Evolutionary conservation across 441 rosid species (phyloP).

Genomic region (Theobroma grandiflorum): DNA sequence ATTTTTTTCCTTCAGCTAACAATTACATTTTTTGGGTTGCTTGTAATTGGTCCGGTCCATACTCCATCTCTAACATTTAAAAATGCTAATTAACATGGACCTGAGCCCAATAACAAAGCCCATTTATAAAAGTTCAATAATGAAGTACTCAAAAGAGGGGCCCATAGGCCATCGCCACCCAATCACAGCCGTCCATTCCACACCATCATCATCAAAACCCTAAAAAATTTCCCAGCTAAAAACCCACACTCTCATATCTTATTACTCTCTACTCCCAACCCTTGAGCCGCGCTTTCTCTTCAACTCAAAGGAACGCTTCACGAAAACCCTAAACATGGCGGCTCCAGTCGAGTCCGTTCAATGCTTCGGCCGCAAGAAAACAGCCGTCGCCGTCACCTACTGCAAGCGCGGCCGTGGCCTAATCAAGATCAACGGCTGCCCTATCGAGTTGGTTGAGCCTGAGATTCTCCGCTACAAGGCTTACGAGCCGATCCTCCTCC

Average conservation of each 20-base stretch:
- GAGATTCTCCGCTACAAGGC: constrained; percentile 87
- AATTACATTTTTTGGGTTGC: too few relatives aligned
- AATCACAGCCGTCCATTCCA: not conserved
- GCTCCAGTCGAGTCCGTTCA: constrained; percentile 55
- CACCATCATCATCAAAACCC: not conserved
- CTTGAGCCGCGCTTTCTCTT: not conserved
- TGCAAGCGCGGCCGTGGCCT: constrained; percentile 70
- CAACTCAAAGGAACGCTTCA: not conserved
- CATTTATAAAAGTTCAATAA: too few relatives aligned
- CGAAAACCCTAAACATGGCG: constrained; percentile 41
- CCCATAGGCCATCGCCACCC: not conserved
- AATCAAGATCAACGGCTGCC: constrained; percentile 79
- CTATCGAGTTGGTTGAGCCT: constrained; percentile 77
- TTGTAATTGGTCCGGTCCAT: too few relatives aligned
- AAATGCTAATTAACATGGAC: too few relatives aligned
- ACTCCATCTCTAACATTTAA: too few relatives aligned
- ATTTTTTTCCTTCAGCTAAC: too few relatives aligned
- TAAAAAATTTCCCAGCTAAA: not conserved
- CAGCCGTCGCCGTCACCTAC: constrained; percentile 74
- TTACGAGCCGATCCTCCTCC: constrained; percentile 66
- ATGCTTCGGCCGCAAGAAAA: constrained; percentile 84
- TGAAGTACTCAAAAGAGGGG: too few relatives aligned
- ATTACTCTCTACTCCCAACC: not conserved
- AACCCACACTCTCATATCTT: too few relatives aligned
- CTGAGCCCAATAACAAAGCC: too few relatives aligned